Conservation (phyloP, 352 stramenopile species). For the Phytopythium aichiense region DNA sequence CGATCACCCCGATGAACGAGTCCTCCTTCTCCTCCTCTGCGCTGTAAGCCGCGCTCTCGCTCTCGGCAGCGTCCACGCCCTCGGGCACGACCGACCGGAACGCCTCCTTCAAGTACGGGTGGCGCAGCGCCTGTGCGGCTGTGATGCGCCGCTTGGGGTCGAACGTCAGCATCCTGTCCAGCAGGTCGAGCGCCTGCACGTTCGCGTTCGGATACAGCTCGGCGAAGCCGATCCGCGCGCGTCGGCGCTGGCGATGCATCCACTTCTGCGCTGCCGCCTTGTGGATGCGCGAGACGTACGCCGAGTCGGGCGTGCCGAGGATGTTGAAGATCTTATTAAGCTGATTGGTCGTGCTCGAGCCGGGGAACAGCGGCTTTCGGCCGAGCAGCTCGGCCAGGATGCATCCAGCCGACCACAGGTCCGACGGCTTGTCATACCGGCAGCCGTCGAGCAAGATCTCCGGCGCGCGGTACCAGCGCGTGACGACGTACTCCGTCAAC, state of each 20-base stretch:
- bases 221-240: constrained; percentile 55
- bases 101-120: constrained; percentile 89
- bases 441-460: constrained; percentile 91
- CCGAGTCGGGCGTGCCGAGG: constrained; percentile 81
- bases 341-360: constrained; percentile 95
- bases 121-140: constrained; percentile 92
- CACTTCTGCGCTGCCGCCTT: constrained; percentile 72
- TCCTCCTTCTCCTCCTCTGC: constrained; percentile 56
- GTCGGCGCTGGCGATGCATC: constrained; percentile 55
- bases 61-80: constrained; percentile 5
- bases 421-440: constrained; percentile 69
- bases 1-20: constrained; percentile 55
- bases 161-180: constrained; percentile 71
- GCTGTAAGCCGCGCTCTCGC: constrained; percentile 31
- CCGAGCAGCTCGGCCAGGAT: constrained; percentile 96
- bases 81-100: constrained; percentile 41
- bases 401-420: constrained; percentile 90
- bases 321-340: constrained; percentile 96
- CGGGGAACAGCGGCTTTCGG: constrained; percentile 95
- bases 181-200: constrained; percentile 53
- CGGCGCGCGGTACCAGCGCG: constrained; percentile 78
- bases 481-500: constrained; percentile 80
- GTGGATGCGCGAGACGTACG: constrained; percentile 57
- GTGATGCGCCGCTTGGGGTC: constrained; percentile 70
- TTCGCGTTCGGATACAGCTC: constrained; percentile 80